Conservation (phyloP, 495 filamentous ascomycete species). For the Trichoderma erinaceum region DNA sequence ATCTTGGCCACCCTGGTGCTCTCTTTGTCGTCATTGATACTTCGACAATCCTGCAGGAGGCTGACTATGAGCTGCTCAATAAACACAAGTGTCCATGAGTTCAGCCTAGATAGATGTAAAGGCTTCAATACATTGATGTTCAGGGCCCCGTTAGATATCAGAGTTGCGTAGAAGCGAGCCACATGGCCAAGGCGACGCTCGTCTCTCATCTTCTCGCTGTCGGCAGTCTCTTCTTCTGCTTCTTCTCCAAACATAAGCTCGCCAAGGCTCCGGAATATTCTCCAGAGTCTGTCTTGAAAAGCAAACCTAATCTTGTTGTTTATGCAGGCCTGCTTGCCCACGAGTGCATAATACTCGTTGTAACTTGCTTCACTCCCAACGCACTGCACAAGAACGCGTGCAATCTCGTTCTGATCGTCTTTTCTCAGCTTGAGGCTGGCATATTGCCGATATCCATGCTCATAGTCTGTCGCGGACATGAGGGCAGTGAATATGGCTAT, state of each 20-base stretch:
- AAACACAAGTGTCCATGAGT: conserved; percentile 68
- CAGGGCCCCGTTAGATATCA: conserved; percentile 63
- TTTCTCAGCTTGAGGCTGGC: conserved; percentile 79
- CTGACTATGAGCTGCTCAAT: conserved; percentile 74
- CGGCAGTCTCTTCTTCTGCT: conserved; percentile 40
- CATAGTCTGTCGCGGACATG: conserved; percentile 79
- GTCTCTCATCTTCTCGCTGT: conserved; percentile 40
- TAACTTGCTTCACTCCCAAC: conserved; percentile 73
- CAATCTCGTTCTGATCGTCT: conserved; percentile 78
- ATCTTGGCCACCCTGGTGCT: conserved; percentile 50
- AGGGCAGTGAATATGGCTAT: conserved; percentile 88
- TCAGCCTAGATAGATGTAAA: conserved; percentile 72
- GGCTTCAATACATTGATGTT: conserved; percentile 62
- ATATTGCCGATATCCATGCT: conserved; percentile 72
- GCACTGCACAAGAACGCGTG: conserved; percentile 83
- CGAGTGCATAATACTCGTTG: conserved; percentile 88
- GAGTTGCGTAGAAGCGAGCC: conserved; percentile 73
- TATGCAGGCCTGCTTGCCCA: conserved; percentile 67
- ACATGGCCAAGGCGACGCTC: conserved; percentile 75
- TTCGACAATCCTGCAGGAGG: conserved; percentile 53
- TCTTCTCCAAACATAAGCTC: conserved; percentile 59
- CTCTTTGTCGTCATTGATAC: conserved; percentile 26
- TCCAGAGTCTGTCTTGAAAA: conserved; percentile 83
- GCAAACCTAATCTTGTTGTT: conserved; percentile 68
- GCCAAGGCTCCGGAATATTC: conserved; percentile 78